phyloP scores from a whole-genome alignment of 2,329 filamentous ascomycete genomes.

The Penicillium palitans region DNA sequence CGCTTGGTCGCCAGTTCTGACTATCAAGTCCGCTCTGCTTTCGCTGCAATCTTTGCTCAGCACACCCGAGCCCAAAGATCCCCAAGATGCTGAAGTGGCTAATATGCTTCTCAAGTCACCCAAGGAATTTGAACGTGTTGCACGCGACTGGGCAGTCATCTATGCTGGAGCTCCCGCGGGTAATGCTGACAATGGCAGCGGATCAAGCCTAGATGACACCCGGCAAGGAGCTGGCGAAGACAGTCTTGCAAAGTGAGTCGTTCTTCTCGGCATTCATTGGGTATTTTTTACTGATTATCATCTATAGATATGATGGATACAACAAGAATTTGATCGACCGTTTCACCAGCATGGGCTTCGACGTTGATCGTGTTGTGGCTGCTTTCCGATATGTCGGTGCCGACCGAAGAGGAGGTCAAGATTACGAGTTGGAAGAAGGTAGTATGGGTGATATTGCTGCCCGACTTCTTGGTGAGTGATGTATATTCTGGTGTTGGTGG shows the following conservation, averaged over 20 bases:
- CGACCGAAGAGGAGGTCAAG: constrained; percentile 71
- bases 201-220: constrained; percentile 55
- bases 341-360: constrained; percentile 90
- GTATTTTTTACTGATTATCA: constrained; percentile 30
- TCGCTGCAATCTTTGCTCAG: constrained; percentile 91
- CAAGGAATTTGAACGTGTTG: constrained; percentile 74
- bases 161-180: constrained; percentile 73
- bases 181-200: constrained; percentile 55
- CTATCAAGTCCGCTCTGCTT: constrained; percentile 91
- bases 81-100: constrained; percentile 94
- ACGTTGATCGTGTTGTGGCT: constrained; percentile 79
- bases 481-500: constrained; percentile 1
- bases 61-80: constrained; percentile 91
- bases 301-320: constrained; percentile 76
- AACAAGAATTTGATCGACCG: constrained; percentile 78
- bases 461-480: constrained; percentile 71
- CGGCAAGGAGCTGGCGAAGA: constrained; percentile 59
- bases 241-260: constrained; percentile 54
- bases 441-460: constrained; percentile 90
- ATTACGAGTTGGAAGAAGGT: constrained; percentile 84
- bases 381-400: constrained; percentile 82
- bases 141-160: constrained; percentile 85
- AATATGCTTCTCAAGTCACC: constrained; percentile 81
- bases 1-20: constrained; percentile 94
- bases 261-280: background rate